phyloP scores from a whole-genome alignment of 371 early-diverging fungal genomes.

The Funneliformis caledonium region DNA sequence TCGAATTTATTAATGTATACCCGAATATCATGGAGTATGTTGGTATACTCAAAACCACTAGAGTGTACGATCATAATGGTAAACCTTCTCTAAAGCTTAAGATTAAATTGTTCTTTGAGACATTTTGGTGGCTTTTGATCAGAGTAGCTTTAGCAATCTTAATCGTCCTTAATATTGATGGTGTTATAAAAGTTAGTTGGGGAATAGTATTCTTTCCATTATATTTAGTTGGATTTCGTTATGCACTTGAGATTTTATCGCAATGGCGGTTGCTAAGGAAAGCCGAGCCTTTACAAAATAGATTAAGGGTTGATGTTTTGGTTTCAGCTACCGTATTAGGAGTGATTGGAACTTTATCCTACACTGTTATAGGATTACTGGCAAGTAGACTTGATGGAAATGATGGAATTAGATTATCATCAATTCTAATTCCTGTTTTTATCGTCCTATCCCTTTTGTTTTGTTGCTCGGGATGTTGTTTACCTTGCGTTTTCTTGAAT shows the following conservation, averaged over 20 bases:
- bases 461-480: constrained; percentile 77
- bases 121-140: constrained; percentile 62
- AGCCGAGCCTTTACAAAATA: constrained; percentile 51
- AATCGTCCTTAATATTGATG: constrained; percentile 65
- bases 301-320: constrained; percentile 60
- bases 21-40: constrained; percentile 44
- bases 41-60: constrained; percentile 41
- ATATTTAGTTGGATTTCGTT: constrained; percentile 70
- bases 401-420: constrained; percentile 55
- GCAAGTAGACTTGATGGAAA: constrained; percentile 65
- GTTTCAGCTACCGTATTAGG: constrained; percentile 56
- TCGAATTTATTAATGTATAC: constrained; percentile 60
- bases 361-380: constrained; percentile 75
- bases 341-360: constrained; percentile 61
- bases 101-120: constrained; percentile 49
- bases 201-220: constrained; percentile 79
- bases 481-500: constrained; percentile 57
- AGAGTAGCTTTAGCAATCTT: constrained; percentile 64
- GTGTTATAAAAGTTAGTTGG: constrained; percentile 66
- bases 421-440: constrained; percentile 83
- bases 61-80: constrained; percentile 27
- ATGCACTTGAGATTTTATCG: constrained; percentile 54
- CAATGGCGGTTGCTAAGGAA: constrained; percentile 57
- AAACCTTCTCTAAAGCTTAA: constrained; percentile 34
- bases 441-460: constrained; percentile 67